Base-by-base conservation (phyloP, 164 flowering plant genomes). In the Euptelea pleiosperma region DNA sequence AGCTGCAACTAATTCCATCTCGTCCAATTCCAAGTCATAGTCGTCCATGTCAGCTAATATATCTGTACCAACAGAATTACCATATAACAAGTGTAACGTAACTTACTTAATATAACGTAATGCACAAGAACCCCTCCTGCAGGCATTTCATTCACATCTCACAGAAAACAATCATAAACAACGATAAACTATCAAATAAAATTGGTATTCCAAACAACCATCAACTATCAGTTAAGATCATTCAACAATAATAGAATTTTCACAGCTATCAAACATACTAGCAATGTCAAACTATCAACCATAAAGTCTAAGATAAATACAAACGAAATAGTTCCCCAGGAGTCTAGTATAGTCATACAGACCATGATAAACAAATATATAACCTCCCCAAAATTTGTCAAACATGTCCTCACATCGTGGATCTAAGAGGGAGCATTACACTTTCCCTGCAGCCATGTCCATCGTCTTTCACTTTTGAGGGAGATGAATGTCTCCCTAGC, bases 1-100 rank as follows among this genome's bases (percentile, higher is more conserved):
- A 25, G 83, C 93, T 18, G 89, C 93, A 72, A 77, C 78, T 66
- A 86, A 46, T 64, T 84, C 93, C 86, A 84, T 71, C 79, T 86
- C 81, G 33, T 83, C 89, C 77, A 86, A 68, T 67, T 79, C 86
- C 59, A 82, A 44, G 72, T 86, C 87, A 62, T 56, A 48, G 61
- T 80, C 89, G 12, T 75, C 87, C 87, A 79, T 79, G 59, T 58
- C 41, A 25, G 63, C 59, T 55, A 67, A 65, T n/a, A 15, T 22
- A 70, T 73, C 79, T 80, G 78, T 67, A 52, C 35, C 57, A 44
- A 57, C 37, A 24, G 34, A 46, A 53, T 65, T 26, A 61, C 42
- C 64, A 39, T 39, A 57, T 47, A 59, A 47, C 49, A 52, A 1
- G 36, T 54, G 12, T 14, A 42, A 16, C 50, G 55, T 58, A n/a